Base-by-base conservation (phyloP, 2,329 filamentous ascomycete genomes). In the Byssochlamys sp. region DNA sequence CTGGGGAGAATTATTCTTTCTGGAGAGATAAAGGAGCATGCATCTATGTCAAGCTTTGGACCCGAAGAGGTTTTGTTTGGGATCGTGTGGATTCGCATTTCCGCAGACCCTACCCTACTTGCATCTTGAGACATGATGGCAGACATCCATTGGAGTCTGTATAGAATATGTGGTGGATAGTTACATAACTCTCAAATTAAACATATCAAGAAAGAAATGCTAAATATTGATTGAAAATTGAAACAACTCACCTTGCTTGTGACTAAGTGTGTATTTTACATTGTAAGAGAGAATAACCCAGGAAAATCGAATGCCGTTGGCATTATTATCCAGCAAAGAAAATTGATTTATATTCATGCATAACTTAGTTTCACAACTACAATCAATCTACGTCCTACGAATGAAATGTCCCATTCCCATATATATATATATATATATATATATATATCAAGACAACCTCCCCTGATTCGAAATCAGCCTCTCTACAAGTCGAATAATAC, bases 171-270 rank as follows among this genome's bases (percentile, higher is more conserved):
- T 57, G 59, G 53, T 55, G 27, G 19, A 55, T 33, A 53, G 24
- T 9, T 24, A 54, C 31, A 27, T 26, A 33, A 14, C 10, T 48
- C 28, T 25, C 24, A 33, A 27, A 28, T 28, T 31, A 54, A 19
- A 54, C 12, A 54, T 35, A 54, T 28, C 4, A 19, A 54, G 25
- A 28, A 19, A 54, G 25, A 28, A 59, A 62, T 54, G 54, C 35
- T 57, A 53, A 48, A 59, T 57, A 55, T 56, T 52, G 52, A 25
- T 58, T 60, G 59, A 58, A 25, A 33, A n/a, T 51, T 56, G 60
- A 55, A 60, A 11, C 5, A 4, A 19, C 11, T 31, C 5, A 7
- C 11, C 29, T 14, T 19, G 2, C 35, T 45, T 7, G 35, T 45
- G 2, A 6, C n/a, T 6, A 31, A 9, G 7, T 10, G 5, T 10